phyloP scores from a whole-genome alignment of 1,284 basidiomycete species.

The Cryptococcus sp. region DNA sequence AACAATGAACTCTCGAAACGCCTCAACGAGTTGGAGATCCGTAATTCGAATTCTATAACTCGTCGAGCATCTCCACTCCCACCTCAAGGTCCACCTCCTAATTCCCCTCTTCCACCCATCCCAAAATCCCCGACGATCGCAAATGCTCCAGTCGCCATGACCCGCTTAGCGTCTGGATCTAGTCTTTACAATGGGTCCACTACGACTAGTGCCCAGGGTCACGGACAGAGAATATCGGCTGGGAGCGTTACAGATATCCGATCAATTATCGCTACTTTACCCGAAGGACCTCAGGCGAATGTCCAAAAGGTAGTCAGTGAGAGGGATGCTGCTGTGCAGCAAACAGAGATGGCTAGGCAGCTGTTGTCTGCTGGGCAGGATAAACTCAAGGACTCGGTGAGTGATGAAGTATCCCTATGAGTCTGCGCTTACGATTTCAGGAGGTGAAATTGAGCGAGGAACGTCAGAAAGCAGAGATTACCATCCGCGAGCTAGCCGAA shows the following conservation, averaged over 20 bases:
- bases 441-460: conserved; percentile 21
- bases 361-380: conserved; percentile 7
- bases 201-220: conserved; percentile 2
- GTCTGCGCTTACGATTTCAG: conserved; percentile 6
- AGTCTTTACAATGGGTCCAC: conserved; percentile 11
- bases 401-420: no score
- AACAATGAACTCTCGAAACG: conserved; percentile 22
- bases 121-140: conserved; percentile 20
- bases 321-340: conserved; percentile 12
- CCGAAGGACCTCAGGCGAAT: not conserved
- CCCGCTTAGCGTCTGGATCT: not conserved
- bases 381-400: conserved; percentile 14
- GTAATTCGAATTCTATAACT: no score
- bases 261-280: not conserved
- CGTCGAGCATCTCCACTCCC: conserved; percentile 14
- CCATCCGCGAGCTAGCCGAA: conserved; percentile 19
- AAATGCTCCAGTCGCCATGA: not conserved
- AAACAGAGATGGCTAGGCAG: conserved; percentile 10
- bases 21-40: conserved; percentile 16
- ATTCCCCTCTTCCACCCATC: conserved; percentile 37
- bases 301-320: conserved; percentile 13
- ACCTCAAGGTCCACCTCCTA: conserved; percentile 42
- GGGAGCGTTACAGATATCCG: not conserved
- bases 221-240: conserved; percentile 1
- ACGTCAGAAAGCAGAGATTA: not conserved